Percentiles rank a stretch among this genome's conserved stretches.
These are phyloP conservation scores for Kluyveromyces sp. DNA, from an alignment of 1,139 yeast species.

Conservation along the genomic window DNA sequence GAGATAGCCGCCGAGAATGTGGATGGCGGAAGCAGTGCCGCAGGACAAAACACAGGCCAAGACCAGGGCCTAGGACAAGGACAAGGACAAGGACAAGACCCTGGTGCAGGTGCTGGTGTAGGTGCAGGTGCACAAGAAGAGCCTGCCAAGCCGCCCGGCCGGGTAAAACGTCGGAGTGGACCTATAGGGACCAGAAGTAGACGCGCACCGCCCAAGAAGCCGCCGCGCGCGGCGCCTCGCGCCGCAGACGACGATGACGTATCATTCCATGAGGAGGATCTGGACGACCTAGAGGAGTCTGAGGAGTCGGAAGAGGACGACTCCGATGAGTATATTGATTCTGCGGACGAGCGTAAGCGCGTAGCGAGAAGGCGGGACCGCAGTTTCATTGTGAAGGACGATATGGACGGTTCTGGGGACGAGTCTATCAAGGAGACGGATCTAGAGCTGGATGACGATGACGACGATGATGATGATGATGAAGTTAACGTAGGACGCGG, in stretches of 20 bases:
- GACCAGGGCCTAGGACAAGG: too few relatives aligned
- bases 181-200: too few relatives aligned
- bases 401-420: conserved; percentile 23
- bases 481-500: conserved; percentile 5
- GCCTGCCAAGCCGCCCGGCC: too few relatives aligned
- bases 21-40: too few relatives aligned
- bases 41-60: too few relatives aligned
- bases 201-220: too few relatives aligned
- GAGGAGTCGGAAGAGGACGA: conserved; percentile 29
- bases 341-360: conserved; percentile 16
- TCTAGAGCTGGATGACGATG: conserved; percentile 12
- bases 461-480: conserved; percentile 16
- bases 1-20: too few relatives aligned
- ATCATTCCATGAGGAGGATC: conserved; percentile 27
- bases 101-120: too few relatives aligned
- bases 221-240: conserved; percentile 3
- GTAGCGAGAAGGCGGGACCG: conserved; percentile 14
- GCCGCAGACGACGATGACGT: conserved; percentile 15
- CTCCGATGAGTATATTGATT: conserved; percentile 30
- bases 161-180: too few relatives aligned
- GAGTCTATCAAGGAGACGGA: conserved; percentile 25
- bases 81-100: too few relatives aligned
- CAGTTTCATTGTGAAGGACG: conserved; percentile 24
- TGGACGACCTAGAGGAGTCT: conserved; percentile 16
- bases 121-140: too few relatives aligned